Evolutionary conservation across 805 yeast genomes (phyloP).

Genomic region (Lipomyces starkeyi): DNA sequence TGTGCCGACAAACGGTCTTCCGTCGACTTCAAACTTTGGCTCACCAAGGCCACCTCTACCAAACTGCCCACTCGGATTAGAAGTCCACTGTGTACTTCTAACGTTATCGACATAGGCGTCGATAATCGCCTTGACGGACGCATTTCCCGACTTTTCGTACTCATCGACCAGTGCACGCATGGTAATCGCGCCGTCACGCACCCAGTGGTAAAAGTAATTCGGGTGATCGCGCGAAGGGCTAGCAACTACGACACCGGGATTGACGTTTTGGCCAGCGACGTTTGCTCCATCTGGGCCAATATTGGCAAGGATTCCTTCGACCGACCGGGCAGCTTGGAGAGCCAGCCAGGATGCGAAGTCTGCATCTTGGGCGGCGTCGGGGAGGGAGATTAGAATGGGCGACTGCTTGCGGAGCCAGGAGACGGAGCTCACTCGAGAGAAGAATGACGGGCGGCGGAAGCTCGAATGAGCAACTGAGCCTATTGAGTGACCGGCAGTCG

Average conservation of each 20-base stretch:
- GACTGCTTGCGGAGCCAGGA: slow-evolving; percentile 1
- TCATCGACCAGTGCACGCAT: slow-evolving; percentile 59
- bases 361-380: neutral
- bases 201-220: slow-evolving; percentile 89
- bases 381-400: neutral
- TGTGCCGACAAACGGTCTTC: slow-evolving; percentile 60
- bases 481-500: neutral
- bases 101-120: slow-evolving; percentile 69
- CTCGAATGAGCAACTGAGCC: neutral
- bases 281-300: slow-evolving; percentile 57
- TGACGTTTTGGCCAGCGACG: slow-evolving; percentile 47
- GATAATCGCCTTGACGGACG: slow-evolving; percentile 46
- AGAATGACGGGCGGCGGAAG: neutral
- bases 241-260: slow-evolving; percentile 81
- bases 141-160: slow-evolving; percentile 52
- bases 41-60: slow-evolving; percentile 72
- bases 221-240: slow-evolving; percentile 77
- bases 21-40: slow-evolving; percentile 80
- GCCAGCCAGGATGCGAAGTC: slow-evolving; percentile 59
- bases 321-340: slow-evolving; percentile 52
- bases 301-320: slow-evolving; percentile 57
- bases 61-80: slow-evolving; percentile 72
- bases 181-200: slow-evolving; percentile 86
- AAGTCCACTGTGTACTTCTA: slow-evolving; percentile 63
- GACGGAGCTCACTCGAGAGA: neutral